A percentile compares a stretch with the other conserved stretches of the same genome.
Conservation (phyloP, 441 rosid species). For the Pelargonium citronellum region DNA sequence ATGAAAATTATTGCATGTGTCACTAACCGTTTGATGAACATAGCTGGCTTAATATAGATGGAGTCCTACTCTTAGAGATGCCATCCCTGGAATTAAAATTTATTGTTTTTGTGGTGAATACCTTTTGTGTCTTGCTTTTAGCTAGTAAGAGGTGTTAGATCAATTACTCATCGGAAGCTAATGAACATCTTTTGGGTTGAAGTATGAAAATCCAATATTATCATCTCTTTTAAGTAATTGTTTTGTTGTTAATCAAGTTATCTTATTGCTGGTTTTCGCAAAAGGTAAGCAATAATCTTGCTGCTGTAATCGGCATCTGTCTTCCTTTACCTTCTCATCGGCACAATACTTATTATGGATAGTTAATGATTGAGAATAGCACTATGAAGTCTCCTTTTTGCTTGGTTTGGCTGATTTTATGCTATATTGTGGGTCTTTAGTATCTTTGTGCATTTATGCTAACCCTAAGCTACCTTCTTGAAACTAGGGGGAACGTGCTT, state of each 20-base stretch:
- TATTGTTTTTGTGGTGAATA: not conserved
- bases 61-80: not conserved
- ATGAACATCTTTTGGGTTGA: not conserved
- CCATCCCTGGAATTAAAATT: not conserved
- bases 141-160: not conserved
- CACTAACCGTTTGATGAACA: not conserved
- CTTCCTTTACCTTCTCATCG: not conserved
- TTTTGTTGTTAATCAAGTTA: not conserved
- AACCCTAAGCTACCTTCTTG: constrained; percentile 19
- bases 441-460: not conserved
- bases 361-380: not conserved
- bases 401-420: not conserved
- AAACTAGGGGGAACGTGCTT: constrained; percentile 37
- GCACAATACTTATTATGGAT: not conserved
- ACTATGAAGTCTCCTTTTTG: not conserved
- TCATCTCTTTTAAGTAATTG: not conserved
- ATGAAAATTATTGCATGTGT: not conserved
- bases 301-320: not conserved
- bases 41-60: not conserved
- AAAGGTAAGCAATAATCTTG: not conserved
- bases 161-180: not conserved
- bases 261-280: not conserved
- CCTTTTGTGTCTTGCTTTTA: not conserved
- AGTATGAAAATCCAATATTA: not conserved
- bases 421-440: not conserved